Percentiles rank a stretch among this genome's conserved stretches.
These are phyloP conservation scores for Chlamydomonas urium DNA, from an alignment of 139 green algal species.

Conservation along the genomic window DNA sequence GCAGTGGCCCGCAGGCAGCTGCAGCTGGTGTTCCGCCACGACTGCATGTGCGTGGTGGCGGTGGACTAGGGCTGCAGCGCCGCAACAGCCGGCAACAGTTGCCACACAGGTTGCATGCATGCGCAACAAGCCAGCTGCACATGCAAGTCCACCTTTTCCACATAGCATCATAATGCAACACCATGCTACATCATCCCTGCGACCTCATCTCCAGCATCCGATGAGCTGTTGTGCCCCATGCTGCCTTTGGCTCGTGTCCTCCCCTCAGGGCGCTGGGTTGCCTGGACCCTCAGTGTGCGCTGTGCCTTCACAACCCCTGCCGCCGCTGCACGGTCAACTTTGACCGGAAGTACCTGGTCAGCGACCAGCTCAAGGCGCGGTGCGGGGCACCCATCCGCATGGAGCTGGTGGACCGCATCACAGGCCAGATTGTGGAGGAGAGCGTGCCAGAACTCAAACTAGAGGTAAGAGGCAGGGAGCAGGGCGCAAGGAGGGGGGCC, in stretches of 20 bases:
- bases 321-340: constrained; percentile 83
- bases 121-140: too few species aligned
- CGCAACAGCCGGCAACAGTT: too few species aligned
- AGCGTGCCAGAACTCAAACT: constrained; percentile 63
- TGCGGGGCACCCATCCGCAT: constrained; percentile 79
- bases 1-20: constrained; percentile 61
- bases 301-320: constrained; percentile 85
- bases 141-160: too few species aligned
- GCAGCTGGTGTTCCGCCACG: constrained; percentile 86
- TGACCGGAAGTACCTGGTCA: constrained; percentile 78
- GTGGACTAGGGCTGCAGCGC: too few species aligned
- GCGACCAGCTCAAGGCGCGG: constrained; percentile 67
- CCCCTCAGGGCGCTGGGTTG: constrained; percentile 81
- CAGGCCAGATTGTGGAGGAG: constrained; percentile 56
- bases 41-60: constrained; percentile 86
- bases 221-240: too few species aligned
- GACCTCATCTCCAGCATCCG: too few species aligned
- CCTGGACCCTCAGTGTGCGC: constrained; percentile 74
- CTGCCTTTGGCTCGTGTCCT: too few species aligned
- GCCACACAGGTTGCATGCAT: too few species aligned
- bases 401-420: constrained; percentile 75
- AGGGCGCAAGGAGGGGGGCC: too few species aligned
- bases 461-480: constrained; percentile 54
- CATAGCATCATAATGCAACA: too few species aligned
- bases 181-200: too few species aligned